Percentiles rank a stretch among this genome's conserved stretches.
Conservation (phyloP, 179 eudicot species). For the Sideroxylon spinosum region DNA sequence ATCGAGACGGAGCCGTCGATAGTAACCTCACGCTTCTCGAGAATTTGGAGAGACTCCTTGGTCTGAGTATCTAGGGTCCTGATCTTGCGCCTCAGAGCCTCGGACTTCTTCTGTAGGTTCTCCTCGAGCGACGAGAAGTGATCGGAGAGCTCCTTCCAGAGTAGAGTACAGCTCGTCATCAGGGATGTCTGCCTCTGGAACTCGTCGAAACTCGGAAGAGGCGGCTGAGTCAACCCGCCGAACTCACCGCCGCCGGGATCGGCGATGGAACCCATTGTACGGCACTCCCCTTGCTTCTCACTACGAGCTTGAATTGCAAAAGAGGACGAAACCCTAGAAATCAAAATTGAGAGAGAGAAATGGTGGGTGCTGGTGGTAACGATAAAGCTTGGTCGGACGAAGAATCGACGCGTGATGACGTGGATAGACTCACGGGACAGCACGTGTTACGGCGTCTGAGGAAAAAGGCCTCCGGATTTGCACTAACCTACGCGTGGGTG, state of each 20-base stretch:
- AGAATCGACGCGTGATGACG: conserved; percentile 4
- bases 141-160: conserved; percentile 96
- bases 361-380: conserved; percentile 18
- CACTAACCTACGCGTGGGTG: not conserved
- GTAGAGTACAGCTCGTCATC: conserved; percentile 92
- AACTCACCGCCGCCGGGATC: conserved; percentile 56
- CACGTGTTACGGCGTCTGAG: conserved; percentile 20
- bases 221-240: conserved; percentile 37
- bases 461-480: too few species aligned
- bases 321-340: conserved; percentile 19
- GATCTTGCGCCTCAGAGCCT: conserved; percentile 55
- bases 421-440: conserved; percentile 2
- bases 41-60: conserved; percentile 39
- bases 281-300: not conserved
- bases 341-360: conserved; percentile 27
- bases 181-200: conserved; percentile 84
- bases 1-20: conserved; percentile 53
- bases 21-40: conserved; percentile 61
- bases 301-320: not conserved
- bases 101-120: conserved; percentile 53
- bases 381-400: conserved; percentile 16
- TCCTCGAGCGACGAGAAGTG: conserved; percentile 78
- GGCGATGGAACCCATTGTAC: conserved; percentile 61
- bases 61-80: conserved; percentile 54
- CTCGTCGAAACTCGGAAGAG: conserved; percentile 64